phyloP scores from a whole-genome alignment of 2,329 filamentous ascomycete species.

The Claviceps paspali region DNA sequence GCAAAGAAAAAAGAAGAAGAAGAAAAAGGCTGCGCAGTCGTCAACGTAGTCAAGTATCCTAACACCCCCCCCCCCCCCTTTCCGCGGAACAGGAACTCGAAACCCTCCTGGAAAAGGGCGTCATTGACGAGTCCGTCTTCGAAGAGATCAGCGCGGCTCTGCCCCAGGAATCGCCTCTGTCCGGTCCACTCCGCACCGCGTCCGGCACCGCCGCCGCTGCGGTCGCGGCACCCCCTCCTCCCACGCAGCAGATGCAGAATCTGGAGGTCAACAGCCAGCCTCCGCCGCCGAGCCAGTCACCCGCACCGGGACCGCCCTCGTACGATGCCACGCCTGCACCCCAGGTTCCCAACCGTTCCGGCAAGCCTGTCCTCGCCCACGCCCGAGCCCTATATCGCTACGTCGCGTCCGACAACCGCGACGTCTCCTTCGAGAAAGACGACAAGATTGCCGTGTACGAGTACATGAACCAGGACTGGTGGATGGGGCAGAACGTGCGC shows the following conservation, averaged over 20 bases:
- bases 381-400: slow-evolving; percentile 78
- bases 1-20: too few species aligned
- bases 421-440: slow-evolving; percentile 65
- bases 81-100: slow-evolving; percentile 59
- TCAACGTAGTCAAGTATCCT: too few species aligned
- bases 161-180: slow-evolving; percentile 52
- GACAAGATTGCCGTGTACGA: slow-evolving; percentile 70
- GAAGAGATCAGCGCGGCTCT: slow-evolving; percentile 60
- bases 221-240: slow-evolving; percentile 4
- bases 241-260: slow-evolving; percentile 26
- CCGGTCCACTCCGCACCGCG: slow-evolving; percentile 27
- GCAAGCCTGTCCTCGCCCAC: slow-evolving; percentile 49
- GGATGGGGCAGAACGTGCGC: slow-evolving; percentile 74
- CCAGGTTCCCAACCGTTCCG: slow-evolving; percentile 24
- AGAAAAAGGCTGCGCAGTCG: too few species aligned
- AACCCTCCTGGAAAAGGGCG: slow-evolving; percentile 66
- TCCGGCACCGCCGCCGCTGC: slow-evolving; percentile 17
- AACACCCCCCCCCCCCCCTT: too few species aligned
- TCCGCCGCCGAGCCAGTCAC: slow-evolving; percentile 5
- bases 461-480: slow-evolving; percentile 97
- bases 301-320: slow-evolving; percentile 30
- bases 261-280: slow-evolving; percentile 17
- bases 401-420: slow-evolving; percentile 61
- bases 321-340: slow-evolving; percentile 33
- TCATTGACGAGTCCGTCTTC: slow-evolving; percentile 63